Evolutionary conservation across 805 yeast genomes (phyloP).

Genomic region (Starmerella sp.): DNA sequence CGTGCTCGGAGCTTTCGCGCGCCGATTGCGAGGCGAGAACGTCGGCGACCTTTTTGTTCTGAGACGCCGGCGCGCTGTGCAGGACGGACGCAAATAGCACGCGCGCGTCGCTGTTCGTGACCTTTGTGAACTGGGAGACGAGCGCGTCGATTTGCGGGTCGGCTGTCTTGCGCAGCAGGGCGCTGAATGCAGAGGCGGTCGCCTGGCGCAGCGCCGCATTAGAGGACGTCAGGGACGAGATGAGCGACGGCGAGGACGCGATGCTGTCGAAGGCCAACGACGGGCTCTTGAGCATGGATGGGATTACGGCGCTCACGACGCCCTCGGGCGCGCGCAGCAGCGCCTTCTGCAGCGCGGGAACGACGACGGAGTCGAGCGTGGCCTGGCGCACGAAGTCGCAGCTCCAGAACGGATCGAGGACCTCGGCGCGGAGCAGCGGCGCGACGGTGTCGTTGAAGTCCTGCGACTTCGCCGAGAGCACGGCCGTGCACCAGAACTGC

Average conservation of each 20-base stretch:
- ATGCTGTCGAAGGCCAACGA: slow-evolving; percentile 35
- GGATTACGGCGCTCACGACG: slow-evolving; percentile 46
- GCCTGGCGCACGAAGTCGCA: slow-evolving; percentile 28
- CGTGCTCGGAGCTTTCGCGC: slow-evolving; percentile 67
- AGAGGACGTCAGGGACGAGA: slow-evolving; percentile 53
- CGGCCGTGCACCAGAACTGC: slow-evolving; percentile 23
- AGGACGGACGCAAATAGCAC: slow-evolving; percentile 40
- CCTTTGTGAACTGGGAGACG: slow-evolving; percentile 46
- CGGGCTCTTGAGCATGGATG: slow-evolving; percentile 35
- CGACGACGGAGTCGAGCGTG: slow-evolving; percentile 32
- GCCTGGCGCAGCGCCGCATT: slow-evolving; percentile 52
- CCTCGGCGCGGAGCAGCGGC: slow-evolving; percentile 16
- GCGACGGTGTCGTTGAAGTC: slow-evolving; percentile 15
- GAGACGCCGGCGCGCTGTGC: slow-evolving; percentile 14
- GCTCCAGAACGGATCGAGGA: slow-evolving; percentile 7
- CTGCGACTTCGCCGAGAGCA: slow-evolving; percentile 26
- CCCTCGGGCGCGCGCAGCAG: slow-evolving; percentile 68
- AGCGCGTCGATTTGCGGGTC: slow-evolving; percentile 41
- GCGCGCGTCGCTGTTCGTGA: slow-evolving; percentile 57
- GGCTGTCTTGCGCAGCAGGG: slow-evolving; percentile 26
- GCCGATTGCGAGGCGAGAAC: slow-evolving; percentile 42
- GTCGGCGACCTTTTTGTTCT: slow-evolving; percentile 28
- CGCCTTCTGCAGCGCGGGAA: slow-evolving; percentile 62
- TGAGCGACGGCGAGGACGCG: slow-evolving; percentile 36
- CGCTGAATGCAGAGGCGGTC: slow-evolving; percentile 33